A percentile compares a stretch with the other conserved stretches of the same genome.
These are phyloP conservation scores for Schizophyllum commune DNA, from an alignment of 1,284 basidiomycete species.

Conservation along the genomic window DNA sequence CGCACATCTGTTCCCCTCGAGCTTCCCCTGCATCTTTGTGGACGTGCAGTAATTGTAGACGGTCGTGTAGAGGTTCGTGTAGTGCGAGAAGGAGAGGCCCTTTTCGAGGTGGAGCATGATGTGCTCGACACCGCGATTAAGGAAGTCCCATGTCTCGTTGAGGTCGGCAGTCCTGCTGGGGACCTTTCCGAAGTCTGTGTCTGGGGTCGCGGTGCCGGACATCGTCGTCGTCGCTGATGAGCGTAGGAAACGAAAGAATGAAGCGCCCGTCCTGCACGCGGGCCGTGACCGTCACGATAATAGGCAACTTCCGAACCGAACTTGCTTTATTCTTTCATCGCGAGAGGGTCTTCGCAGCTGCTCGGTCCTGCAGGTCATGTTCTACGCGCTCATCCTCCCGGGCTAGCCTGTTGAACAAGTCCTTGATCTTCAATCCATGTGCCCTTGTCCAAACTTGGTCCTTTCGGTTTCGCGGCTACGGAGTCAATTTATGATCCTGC, in stretches of 20 bases:
- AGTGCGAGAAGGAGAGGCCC: constrained; percentile 88
- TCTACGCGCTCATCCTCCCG: no score
- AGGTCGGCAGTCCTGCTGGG: constrained; percentile 65
- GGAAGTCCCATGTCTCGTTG: constrained; percentile 83
- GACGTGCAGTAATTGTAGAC: constrained; percentile 97
- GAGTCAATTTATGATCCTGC: no score
- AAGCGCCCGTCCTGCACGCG: not conserved
- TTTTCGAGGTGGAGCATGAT: constrained; percentile 87
- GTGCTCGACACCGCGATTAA: constrained; percentile 86
- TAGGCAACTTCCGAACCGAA: not conserved
- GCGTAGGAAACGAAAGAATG: not conserved
- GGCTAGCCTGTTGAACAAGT: no score
- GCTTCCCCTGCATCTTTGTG: constrained; percentile 69
- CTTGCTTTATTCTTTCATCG: not conserved
- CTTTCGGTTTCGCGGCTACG: no score
- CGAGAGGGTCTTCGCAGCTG: no score
- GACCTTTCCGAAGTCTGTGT: constrained; percentile 36
- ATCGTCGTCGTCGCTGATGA: constrained; percentile 7
- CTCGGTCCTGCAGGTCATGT: no score
- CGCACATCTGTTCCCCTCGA: constrained; percentile 60
- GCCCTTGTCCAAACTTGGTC: no score
- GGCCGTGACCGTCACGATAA: no score
- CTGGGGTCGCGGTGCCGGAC: constrained; percentile 8
- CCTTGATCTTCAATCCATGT: no score
- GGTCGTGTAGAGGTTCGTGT: constrained; percentile 90